These are phyloP conservation scores for Capsicum chinense DNA, from an alignment of 257 asterid species.

Conservation along the genomic window DNA sequence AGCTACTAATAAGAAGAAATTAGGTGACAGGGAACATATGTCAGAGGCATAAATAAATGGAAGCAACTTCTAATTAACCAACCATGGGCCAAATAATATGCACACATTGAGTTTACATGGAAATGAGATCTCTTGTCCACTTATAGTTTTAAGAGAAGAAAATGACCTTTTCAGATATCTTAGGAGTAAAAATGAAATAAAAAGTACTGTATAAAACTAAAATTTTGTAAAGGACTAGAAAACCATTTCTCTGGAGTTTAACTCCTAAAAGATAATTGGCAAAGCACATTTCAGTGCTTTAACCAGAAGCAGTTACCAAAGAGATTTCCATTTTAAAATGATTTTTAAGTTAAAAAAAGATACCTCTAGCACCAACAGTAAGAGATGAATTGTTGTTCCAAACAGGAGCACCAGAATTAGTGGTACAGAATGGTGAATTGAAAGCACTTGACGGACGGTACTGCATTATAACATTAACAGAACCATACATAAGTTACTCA, in stretches of 20 bases:
- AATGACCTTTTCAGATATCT: background rate
- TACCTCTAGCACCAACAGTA: conserved; percentile 51
- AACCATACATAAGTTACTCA: background rate
- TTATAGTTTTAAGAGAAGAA: background rate
- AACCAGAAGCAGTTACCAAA: background rate
- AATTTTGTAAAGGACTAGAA: background rate
- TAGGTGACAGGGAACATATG: background rate
- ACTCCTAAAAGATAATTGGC: background rate
- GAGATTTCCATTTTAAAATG: background rate
- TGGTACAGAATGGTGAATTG: conserved; percentile 49
- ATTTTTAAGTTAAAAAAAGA: background rate
- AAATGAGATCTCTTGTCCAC: background rate
- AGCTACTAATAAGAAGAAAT: background rate
- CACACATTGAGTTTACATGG: background rate
- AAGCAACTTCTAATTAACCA: background rate
- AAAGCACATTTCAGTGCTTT: background rate
- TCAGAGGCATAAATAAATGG: background rate
- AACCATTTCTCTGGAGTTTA: background rate
- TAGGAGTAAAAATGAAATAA: background rate
- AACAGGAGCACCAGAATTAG: conserved; percentile 50
- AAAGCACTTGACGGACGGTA: conserved; percentile 48
- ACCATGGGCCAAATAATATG: background rate
- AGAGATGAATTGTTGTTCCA: conserved; percentile 50
- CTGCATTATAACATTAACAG: conserved; percentile 33
- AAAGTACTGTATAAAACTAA: no score